These are phyloP conservation scores for Prasinococcaceae sp. DNA, from an alignment of 139 green algal species.

Conservation along the genomic window DNA sequence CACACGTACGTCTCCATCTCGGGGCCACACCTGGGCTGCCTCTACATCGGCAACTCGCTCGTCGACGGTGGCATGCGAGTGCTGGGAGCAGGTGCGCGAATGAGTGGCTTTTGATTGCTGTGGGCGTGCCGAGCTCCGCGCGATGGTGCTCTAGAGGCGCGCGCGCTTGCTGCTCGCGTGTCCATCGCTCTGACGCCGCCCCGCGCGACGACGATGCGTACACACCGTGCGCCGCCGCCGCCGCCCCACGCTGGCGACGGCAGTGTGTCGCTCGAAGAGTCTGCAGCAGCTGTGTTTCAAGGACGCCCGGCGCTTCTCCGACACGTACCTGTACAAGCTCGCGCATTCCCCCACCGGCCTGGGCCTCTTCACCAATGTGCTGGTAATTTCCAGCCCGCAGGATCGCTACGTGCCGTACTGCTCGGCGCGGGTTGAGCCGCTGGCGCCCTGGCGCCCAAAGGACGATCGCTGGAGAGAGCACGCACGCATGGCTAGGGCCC, in stretches of 20 bases:
- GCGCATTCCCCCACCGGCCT: neutral
- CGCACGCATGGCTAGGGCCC: conserved; percentile 11
- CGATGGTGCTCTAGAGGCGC: neutral
- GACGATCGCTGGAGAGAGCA: conserved; percentile 3
- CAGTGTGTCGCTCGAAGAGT: conserved; percentile 5
- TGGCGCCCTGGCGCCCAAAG: conserved; percentile 4
- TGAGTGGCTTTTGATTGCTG: conserved; percentile 13
- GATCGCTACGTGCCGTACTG: conserved; percentile 49
- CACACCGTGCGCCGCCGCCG: no score
- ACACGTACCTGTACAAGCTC: conserved; percentile 50
- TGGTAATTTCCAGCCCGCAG: conserved; percentile 21
- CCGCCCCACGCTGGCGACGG: no score
- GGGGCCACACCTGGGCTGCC: conserved; percentile 49
- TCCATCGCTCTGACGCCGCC: no score
- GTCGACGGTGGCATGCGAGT: conserved; percentile 39
- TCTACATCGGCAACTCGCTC: conserved; percentile 38
- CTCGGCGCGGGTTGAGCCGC: conserved; percentile 27
- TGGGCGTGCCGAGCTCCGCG: neutral
- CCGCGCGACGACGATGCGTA: no score
- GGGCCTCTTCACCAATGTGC: neutral
- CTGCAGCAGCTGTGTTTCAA: conserved; percentile 49
- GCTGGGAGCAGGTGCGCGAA: no score
- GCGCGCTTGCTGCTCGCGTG: neutral
- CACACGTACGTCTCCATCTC: conserved; percentile 38
- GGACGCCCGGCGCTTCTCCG: conserved; percentile 25